phyloP scores from a whole-genome alignment of 2,329 filamentous ascomycete species.

The Exophiala aquamarina region DNA sequence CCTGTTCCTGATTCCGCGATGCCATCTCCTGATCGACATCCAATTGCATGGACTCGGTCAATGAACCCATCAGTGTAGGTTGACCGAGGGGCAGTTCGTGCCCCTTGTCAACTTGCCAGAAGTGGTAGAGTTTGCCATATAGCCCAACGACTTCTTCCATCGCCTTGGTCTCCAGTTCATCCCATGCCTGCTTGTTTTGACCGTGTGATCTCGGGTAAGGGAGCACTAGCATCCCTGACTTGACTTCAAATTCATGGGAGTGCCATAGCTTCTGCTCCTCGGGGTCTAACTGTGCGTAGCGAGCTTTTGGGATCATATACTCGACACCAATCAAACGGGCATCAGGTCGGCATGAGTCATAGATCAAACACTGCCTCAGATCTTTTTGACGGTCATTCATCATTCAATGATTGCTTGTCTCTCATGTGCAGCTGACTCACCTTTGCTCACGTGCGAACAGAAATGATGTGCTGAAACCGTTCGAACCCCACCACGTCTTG shows the following conservation, averaged over 20 bases:
- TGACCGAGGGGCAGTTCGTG: constrained; percentile 56
- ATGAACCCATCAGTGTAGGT: constrained; percentile 66
- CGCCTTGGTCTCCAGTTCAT: constrained; percentile 72
- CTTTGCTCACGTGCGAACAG: constrained; percentile 71
- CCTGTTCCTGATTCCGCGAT: constrained; percentile 56
- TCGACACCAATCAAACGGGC: constrained; percentile 81
- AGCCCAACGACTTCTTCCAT: constrained; percentile 74
- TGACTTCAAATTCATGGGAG: constrained; percentile 67
- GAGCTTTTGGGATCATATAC: constrained; percentile 71
- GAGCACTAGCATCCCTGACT: constrained; percentile 78
- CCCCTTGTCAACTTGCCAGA: constrained; percentile 76
- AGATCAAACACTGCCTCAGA: constrained; percentile 81
- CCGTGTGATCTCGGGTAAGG: constrained; percentile 53
- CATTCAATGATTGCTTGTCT: neutral
- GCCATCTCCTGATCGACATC: constrained; percentile 41
- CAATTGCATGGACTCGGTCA: constrained; percentile 33
- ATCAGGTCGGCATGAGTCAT: constrained; percentile 66
- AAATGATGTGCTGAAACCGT: constrained; percentile 81
- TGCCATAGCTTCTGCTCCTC: constrained; percentile 59
- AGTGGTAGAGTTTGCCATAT: constrained; percentile 82
- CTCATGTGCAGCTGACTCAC: constrained; percentile 33
- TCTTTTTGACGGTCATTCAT: constrained; percentile 45
- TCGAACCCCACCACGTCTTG: constrained; percentile 46
- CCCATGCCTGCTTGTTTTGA: constrained; percentile 63
- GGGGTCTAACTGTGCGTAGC: constrained; percentile 65